Conservation (phyloP, 352 stramenopile genomes). For the Globisporangium heterothallicum region DNA sequence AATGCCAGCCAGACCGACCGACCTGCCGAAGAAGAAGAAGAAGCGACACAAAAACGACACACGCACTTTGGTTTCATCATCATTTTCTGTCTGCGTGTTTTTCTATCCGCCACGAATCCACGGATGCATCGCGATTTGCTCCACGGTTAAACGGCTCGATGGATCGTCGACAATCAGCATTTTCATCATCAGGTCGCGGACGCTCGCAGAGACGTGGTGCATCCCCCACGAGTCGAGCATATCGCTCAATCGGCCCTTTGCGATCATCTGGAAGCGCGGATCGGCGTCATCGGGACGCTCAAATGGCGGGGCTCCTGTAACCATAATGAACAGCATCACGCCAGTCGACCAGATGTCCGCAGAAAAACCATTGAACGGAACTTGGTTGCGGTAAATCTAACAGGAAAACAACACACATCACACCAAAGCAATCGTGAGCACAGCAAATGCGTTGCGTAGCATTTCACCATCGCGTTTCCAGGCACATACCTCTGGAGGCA, state of each 20-base stretch:
- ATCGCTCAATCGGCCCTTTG: slow-evolving; percentile 65
- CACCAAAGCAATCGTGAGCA: too few species aligned
- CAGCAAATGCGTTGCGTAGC: too few species aligned
- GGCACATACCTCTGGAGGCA: slow-evolving; percentile 68
- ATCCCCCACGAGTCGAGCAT: slow-evolving; percentile 88
- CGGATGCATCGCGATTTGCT: slow-evolving; percentile 80
- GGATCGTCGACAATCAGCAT: slow-evolving; percentile 85
- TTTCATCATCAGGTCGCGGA: slow-evolving; percentile 68
- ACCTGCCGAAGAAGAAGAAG: too few species aligned
- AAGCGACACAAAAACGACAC: neutral
- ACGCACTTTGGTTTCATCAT: too few species aligned
- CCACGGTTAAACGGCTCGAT: slow-evolving; percentile 61
- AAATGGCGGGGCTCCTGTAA: slow-evolving; percentile 90
- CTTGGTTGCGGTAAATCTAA: slow-evolving; percentile 86
- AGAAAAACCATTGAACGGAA: slow-evolving; percentile 88
- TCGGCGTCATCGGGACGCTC: slow-evolving; percentile 78
- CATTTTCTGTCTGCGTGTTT: slow-evolving; percentile 1
- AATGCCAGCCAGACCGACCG: neutral
- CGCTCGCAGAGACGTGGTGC: slow-evolving; percentile 65
- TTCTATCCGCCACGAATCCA: slow-evolving; percentile 68
- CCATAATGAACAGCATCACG: slow-evolving; percentile 94
- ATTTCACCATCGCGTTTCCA: neutral
- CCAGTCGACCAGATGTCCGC: slow-evolving; percentile 93
- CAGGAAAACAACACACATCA: neutral
- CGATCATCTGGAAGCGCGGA: slow-evolving; percentile 83